Base-by-base conservation (phyloP, 805 yeast species). In the Zygosaccharomyces siamensis region DNA sequence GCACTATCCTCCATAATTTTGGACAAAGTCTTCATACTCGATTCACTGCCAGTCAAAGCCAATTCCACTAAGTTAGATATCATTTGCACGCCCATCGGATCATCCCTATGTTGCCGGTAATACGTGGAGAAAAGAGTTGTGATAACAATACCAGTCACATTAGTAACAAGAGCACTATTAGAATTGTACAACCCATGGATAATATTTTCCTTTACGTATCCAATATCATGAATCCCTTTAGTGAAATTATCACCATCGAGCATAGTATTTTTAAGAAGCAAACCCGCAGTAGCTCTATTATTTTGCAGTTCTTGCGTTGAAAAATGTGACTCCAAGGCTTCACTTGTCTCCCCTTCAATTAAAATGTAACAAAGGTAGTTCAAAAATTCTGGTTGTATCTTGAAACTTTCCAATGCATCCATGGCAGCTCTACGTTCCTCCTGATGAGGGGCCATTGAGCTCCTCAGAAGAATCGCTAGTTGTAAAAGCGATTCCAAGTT, bases 1-100 rank as follows among this genome's bases (percentile, higher is more conserved):
- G 82, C 80, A 24, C 87, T 80, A 68, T 93, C 99, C 64, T 93
- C 99, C 72, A 96, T 88, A 44, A 93, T 85, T 65, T 90, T 89
- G 33, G 85, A 75, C 51, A 93, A 72, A 0, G 97, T 90, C 54
- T 85, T 76, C 66, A 88, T 78, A 35, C 65, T 59, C 0, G 71
- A 61, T n/a, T 62, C 59, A 26, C 78, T 73, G 10, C 73, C 75
- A 6, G 69, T 66, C 47, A 74, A 64, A 4, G 86, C 77, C 61
- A 89, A 68, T 45, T 77, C 78, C 55, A 90, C 66, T 43, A 92
- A 71, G 54, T 79, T 82, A 2, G 85, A 81, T n/a, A 92, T 68
- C 26, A 84, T 73, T 23, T 73, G 70, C 38, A 86, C 72, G 1
- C 96, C 95, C 39, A 78, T 75, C 8, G 64, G 60, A 52, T 67